Conservation (phyloP, 306 rosid species). For the Prunus salicina region DNA sequence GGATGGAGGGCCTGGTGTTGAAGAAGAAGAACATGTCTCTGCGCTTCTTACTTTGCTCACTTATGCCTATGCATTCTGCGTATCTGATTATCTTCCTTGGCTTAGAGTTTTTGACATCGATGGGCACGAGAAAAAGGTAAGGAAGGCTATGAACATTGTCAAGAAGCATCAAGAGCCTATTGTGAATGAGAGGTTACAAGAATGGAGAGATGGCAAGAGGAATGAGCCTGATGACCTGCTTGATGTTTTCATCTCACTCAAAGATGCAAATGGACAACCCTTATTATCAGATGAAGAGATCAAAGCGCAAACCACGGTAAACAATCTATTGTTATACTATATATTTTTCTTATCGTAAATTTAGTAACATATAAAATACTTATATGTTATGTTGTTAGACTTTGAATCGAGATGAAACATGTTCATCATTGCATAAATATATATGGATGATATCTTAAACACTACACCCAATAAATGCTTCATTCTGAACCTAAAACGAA, state of each 20-base stretch:
- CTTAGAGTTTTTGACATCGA: slow-evolving; percentile 36
- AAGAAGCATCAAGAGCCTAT: slow-evolving; percentile 32
- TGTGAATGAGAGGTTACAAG: slow-evolving; percentile 25
- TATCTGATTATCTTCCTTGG: slow-evolving; percentile 42
- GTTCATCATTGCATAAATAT: no score
- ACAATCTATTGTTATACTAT: not conserved
- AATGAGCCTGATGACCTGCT: slow-evolving; percentile 32
- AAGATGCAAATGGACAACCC: slow-evolving; percentile 21
- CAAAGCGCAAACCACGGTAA: slow-evolving; percentile 40
- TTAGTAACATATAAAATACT: no score
- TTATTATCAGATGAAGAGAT: slow-evolving; percentile 37
- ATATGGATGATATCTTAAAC: no score
- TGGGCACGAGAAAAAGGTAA: slow-evolving; percentile 21
- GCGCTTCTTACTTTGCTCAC: slow-evolving; percentile 21
- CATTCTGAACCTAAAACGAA: no score
- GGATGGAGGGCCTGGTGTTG: slow-evolving; percentile 43
- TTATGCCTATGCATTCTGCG: slow-evolving; percentile 20
- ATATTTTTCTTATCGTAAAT: not conserved
- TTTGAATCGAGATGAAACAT: no score
- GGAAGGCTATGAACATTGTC: slow-evolving; percentile 12
- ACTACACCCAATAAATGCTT: no score
- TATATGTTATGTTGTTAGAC: no score
- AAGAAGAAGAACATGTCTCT: slow-evolving; percentile 38
- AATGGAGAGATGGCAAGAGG: slow-evolving; percentile 34
- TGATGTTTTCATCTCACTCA: slow-evolving; percentile 37